Conservation (phyloP, 129 eudicot species). For the Rutidosis leptorrhynchoides region DNA sequence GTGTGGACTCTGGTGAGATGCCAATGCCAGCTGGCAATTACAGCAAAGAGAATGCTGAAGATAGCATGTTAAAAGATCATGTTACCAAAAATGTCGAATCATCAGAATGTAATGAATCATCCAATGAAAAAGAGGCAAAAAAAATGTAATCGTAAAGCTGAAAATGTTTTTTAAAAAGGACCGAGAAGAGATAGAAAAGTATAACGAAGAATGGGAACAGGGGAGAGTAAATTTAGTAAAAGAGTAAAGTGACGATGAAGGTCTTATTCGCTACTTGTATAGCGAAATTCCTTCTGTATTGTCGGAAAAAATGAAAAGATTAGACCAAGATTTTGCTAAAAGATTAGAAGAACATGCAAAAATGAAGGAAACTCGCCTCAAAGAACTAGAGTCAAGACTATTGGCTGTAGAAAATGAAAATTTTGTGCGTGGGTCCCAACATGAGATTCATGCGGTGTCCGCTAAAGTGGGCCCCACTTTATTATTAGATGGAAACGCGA, state of each 20-base stretch:
- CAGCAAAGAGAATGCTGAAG: too few species aligned
- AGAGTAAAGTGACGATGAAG: neutral
- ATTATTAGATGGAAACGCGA: conserved; percentile 7
- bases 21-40: too few species aligned
- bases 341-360: conserved; percentile 18
- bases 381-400: conserved; percentile 17
- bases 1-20: too few species aligned
- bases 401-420: neutral
- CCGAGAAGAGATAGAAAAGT: conserved; percentile 13
- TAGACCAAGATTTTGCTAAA: conserved; percentile 18
- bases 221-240: conserved; percentile 10
- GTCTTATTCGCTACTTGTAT: conserved; percentile 14
- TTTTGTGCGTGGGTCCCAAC: conserved; percentile 9
- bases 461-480: conserved; percentile 19
- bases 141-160: neutral
- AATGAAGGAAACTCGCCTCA: conserved; percentile 13
- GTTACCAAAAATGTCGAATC: neutral
- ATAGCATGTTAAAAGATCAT: conserved; percentile 19
- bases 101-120: conserved; percentile 12
- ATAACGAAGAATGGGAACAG: conserved; percentile 14
- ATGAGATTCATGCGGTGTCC: conserved; percentile 16
- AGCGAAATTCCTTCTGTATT: conserved; percentile 11
- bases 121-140: conserved; percentile 21
- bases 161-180: conserved; percentile 6
- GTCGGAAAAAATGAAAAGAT: conserved; percentile 9